Base-by-base conservation (phyloP, 2,329 filamentous ascomycete species). In the Claviceps digitariae region DNA sequence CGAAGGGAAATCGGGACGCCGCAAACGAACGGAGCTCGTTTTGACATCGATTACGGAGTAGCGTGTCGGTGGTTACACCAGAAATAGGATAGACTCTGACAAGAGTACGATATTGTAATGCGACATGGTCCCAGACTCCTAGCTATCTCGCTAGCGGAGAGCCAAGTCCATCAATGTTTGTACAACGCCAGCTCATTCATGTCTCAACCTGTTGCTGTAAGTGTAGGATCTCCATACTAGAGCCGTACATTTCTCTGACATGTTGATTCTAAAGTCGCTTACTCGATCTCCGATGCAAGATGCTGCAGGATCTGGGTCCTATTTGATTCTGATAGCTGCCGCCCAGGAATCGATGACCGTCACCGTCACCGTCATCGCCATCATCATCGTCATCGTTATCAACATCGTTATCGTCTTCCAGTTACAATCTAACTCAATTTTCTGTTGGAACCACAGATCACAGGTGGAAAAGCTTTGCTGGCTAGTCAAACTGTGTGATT, bases 171-270 rank as follows among this genome's bases (percentile, higher is more conserved):
- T 38, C 38, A 4, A 34, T 48, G 17, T 44, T 43, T 52, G 51
- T 52, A 43, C 45, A 48, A 52, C 51, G 51, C 51, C 44, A 48
- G 51, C 51, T 52, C 45, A 52, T 25, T 48, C 45, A 48, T 52
- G 51, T 52, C 38, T 52, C 51, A 48, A 44, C 15, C 25, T 48
- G 45, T 41, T 52, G 31, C 36, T 38, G 51, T 40, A 52, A 43
- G 41, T 52, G 43, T 46, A 52, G 40, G 43, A 52, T 51, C 29
- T 29, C 29, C 5, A 21, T n/a, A 21, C 41, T 23, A 44, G n/a
- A 34, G 34, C 23, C 17, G 43, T 44, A 46, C 17, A 15, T 2
- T 43, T 40, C 44, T 34, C 36, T 34, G 17, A 43, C 36, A 40
- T 31, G 34, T 8, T 41, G 34, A 21, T 21, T 48, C 36, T 13